Base-by-base conservation (phyloP, 257 asterid genomes). In the Plantago elongata region DNA sequence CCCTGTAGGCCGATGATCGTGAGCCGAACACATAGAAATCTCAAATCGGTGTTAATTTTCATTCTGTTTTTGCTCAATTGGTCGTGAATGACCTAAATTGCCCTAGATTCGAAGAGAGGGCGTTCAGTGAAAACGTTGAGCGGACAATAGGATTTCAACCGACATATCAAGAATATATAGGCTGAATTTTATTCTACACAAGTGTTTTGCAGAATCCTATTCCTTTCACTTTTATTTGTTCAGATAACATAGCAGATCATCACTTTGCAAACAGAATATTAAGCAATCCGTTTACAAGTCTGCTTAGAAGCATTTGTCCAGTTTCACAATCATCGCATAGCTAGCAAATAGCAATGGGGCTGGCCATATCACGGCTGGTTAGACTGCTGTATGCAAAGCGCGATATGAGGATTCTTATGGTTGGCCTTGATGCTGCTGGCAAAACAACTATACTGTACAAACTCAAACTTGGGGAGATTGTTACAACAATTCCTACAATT, bases 371-470 rank as follows among this genome's bases (percentile, higher is more conserved):
- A 4, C 48, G 75, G 63, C 18, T 72, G 29, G 60, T 72, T 47
- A 77, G 72, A 58, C 63, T 57, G 77, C 66, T 77, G 8, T 77
- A 74, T 56, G 76, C 74, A 3, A 69, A 74, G 67, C 75, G 68
- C 55, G 81, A 81, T 37, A 81, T 81, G 81, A 77, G 81, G 72
- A 81, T 81, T 58, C 65, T 77, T 27, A 77, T 81, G 86, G 83
- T 77, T 8, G 86, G 86, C 44, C 83, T 81, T 14, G 81, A 80
- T 59, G 77, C 79, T 1, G 74, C 86, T 5, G 86, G 83, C 42
- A 80, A 80, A 64, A 77, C 83, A 12, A 80, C 83, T 5, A 77
- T 77, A 11, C 68, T 77, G 9, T 74, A 77, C 81, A 77, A 80
- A 75, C 67, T 80, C 42, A 74, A 77, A 65, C 83, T 81, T 12